phyloP scores from a whole-genome alignment of 139 green algal species.

The Chlorella vulgaris region DNA sequence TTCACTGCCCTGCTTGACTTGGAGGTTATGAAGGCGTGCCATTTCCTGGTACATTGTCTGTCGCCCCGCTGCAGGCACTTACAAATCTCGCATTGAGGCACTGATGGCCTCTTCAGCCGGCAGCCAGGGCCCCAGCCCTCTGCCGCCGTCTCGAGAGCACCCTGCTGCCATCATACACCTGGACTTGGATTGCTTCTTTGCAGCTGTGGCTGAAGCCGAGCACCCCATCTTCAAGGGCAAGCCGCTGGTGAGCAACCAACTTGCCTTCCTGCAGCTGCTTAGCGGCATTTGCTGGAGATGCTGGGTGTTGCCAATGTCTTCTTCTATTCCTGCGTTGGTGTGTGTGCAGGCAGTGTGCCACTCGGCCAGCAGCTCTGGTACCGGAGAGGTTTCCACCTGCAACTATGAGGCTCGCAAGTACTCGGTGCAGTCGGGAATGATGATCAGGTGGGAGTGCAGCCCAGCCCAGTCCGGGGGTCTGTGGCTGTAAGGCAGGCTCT shows the following conservation, averaged over 20 bases:
- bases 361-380: constrained; percentile 75
- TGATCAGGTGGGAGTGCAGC: constrained; percentile 60
- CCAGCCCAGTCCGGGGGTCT: no score
- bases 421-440: constrained; percentile 83
- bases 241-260: constrained; percentile 49
- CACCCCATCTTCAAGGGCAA: constrained; percentile 67
- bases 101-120: constrained; percentile 54
- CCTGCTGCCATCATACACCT: constrained; percentile 84
- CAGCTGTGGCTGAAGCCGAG: constrained; percentile 64
- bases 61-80: constrained; percentile 52
- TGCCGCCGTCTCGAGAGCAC: not conserved
- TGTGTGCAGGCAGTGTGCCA: constrained; percentile 83
- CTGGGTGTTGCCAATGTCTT: not conserved
- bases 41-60: not conserved
- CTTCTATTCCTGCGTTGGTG: not conserved
- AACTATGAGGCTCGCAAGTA: constrained; percentile 90
- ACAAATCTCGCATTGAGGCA: constrained; percentile 78
- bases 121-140: constrained; percentile 22
- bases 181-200: constrained; percentile 99
- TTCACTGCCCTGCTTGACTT: not conserved
- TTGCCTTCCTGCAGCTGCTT: no score
- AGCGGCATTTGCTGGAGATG: not conserved
- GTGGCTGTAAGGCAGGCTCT: constrained; percentile 19
- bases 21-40: not conserved
- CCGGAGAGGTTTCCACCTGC: constrained; percentile 85